These are phyloP conservation scores for Penicillium crustosum DNA, from an alignment of 2,329 filamentous ascomycete species.

Conservation along the genomic window DNA sequence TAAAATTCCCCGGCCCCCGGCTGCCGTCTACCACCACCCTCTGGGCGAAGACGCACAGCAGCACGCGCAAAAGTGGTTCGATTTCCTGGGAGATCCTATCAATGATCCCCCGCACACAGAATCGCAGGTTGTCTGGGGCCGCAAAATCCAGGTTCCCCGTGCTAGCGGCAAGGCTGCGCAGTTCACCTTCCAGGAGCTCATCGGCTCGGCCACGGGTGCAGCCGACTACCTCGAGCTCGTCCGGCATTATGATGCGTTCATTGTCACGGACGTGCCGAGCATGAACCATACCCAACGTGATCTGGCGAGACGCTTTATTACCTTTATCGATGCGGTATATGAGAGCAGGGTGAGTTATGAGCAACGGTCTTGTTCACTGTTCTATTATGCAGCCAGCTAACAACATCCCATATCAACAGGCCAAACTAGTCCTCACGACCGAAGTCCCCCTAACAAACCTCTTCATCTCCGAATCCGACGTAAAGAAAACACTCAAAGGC, in stretches of 20 bases:
- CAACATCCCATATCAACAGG: constrained; percentile 51
- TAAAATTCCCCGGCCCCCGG: constrained; percentile 89
- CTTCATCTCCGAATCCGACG: constrained; percentile 73
- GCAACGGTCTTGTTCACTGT: background rate
- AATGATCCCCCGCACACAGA: constrained; percentile 73
- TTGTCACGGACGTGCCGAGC: constrained; percentile 85
- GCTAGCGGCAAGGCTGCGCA: constrained; percentile 85
- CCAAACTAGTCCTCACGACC: constrained; percentile 92
- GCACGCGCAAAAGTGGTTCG: constrained; percentile 94
- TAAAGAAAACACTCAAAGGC: constrained; percentile 58
- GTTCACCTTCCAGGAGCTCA: constrained; percentile 91
- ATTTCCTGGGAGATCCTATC: constrained; percentile 82
- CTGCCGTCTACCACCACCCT: constrained; percentile 89
- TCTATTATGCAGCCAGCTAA: background rate
- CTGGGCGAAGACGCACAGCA: constrained; percentile 73
- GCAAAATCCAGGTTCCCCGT: constrained; percentile 80
- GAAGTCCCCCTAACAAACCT: constrained; percentile 81
- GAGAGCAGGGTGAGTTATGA: constrained; percentile 58
- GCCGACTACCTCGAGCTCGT: constrained; percentile 94
- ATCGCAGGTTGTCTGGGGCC: constrained; percentile 85
- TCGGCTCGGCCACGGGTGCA: constrained; percentile 82
- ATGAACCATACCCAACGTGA: constrained; percentile 89
- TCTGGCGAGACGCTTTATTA: constrained; percentile 89
- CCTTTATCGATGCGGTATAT: constrained; percentile 95
- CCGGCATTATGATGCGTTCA: constrained; percentile 85